These are phyloP conservation scores for Aspergillus heteromorphus DNA, from an alignment of 495 filamentous ascomycete species.

Conservation along the genomic window DNA sequence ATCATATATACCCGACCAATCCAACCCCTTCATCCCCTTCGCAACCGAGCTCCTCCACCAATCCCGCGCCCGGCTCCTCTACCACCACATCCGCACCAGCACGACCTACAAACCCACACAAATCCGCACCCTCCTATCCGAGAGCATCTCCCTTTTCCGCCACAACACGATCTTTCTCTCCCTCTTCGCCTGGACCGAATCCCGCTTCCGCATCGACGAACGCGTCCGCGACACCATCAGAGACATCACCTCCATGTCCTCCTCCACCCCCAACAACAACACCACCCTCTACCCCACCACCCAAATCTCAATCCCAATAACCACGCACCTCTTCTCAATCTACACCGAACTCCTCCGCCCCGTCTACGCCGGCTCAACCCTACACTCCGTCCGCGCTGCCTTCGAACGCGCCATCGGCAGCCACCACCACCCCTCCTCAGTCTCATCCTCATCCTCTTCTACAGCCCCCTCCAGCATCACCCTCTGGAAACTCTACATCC, in stretches of 20 bases:
- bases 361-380: conserved; percentile 43
- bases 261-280: neutral
- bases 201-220: conserved; percentile 63
- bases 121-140: conserved; percentile 53
- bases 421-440: conserved; percentile 25
- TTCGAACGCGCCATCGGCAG: conserved; percentile 64
- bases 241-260: conserved; percentile 33
- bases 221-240: conserved; percentile 59
- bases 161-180: conserved; percentile 73
- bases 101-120: conserved; percentile 57
- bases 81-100: conserved; percentile 54
- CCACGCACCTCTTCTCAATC: conserved; percentile 58
- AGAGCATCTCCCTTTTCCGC: conserved; percentile 60
- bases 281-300: conserved; percentile 16
- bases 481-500: conserved; percentile 64
- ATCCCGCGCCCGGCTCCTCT: conserved; percentile 59
- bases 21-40: conserved; percentile 28
- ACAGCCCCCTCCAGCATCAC: conserved; percentile 35
- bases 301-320: conserved; percentile 52
- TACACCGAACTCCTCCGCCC: conserved; percentile 53
- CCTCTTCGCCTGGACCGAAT: conserved; percentile 65
- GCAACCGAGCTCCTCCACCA: conserved; percentile 58
- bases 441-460: conserved; percentile 33
- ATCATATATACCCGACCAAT: conserved; percentile 23
- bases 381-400: conserved; percentile 55